Evolutionary conservation across 1,284 basidiomycete genomes (phyloP), one percentile per base, ranked within the genome.

Genomic region (Puccinia brachypodii): DNA sequence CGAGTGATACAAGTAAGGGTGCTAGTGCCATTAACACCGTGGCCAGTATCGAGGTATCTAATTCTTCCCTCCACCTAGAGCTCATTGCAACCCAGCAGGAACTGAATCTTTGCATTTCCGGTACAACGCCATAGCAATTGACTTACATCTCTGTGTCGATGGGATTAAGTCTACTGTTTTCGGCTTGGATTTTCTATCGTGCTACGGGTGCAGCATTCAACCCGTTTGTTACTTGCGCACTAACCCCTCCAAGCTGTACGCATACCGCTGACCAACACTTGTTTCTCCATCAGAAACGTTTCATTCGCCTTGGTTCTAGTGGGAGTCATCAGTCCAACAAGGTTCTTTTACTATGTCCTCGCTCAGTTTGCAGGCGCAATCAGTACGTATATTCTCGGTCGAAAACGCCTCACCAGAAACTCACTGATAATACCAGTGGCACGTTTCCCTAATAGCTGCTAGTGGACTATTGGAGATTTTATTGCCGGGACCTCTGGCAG

Each of bases 161-260:
- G 88, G 92, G 92, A 3, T 86, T 93, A 76, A 90, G 90, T 79
- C 88, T 93, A 53, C 89, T 92, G 62, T 89, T 91, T 47, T 90
- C 90, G 2, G 91, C 90, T 8, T 92, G 92, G 90, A 86, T 93
- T 44, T 93, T 93, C 87, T 93, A 90, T 86, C 89, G 92, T 42
- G 89, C 91, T 68, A 92, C 91, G 0, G 92, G 91, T 7, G 90
- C 90, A 71, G 76, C 76, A 28, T 79, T 79, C 76, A 79, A 79
- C 38, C 76, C 76, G 9, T 86, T 90, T 36, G 47, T 66, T n/a
- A 28, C 38, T 14, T 16, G 47, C 13, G 16, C 42, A 72, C 75
- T n/a, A 53, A 4, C 66, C 40, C 25, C 53, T 73, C 31, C 36
- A 42, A 44, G 64, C 31, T 42, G n/a, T 3, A 19, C 47, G 3